Conservation (phyloP, 345 rosid species). For the Moricandia arvensis region DNA sequence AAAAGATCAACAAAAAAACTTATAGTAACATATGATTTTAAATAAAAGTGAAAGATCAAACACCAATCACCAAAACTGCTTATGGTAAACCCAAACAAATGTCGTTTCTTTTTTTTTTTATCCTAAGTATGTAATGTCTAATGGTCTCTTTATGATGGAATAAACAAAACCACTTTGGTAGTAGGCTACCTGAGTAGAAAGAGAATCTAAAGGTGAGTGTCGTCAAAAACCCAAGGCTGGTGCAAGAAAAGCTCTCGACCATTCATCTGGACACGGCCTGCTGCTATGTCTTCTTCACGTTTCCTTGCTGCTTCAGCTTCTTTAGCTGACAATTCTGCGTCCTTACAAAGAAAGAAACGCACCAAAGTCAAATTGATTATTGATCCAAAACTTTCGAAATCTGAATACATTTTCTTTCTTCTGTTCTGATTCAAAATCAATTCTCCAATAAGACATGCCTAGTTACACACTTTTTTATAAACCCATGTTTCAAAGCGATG, state of each 20-base stretch:
- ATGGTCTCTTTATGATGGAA: too few species aligned
- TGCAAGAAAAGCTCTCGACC: slow-evolving; percentile 87
- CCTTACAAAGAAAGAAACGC: slow-evolving; percentile 38
- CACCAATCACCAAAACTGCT: too few species aligned
- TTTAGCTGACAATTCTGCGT: slow-evolving; percentile 57
- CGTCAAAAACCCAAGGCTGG: slow-evolving; percentile 83
- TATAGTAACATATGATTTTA: too few species aligned
- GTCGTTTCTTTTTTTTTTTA: too few species aligned
- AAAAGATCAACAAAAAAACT: too few species aligned
- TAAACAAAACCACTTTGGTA: too few species aligned
- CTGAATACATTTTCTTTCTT: not conserved
- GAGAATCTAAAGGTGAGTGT: slow-evolving; percentile 47
- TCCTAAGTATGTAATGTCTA: too few species aligned
- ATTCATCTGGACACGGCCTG: slow-evolving; percentile 73
- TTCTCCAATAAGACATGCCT: not conserved
- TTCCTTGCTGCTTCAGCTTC: slow-evolving; percentile 78
- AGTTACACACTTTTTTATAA: not conserved
- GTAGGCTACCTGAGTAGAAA: too few species aligned
- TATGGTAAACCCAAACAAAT: too few species aligned
- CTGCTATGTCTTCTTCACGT: slow-evolving; percentile 75
- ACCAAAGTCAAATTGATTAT: too few species aligned
- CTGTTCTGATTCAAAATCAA: not conserved
- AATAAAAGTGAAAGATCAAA: too few species aligned
- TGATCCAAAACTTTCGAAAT: not conserved
- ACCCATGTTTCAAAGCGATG: not conserved